Evolutionary conservation across 2,329 filamentous ascomycete species (phyloP).

Genomic region (Pseudophaeomoniella oleicola): DNA sequence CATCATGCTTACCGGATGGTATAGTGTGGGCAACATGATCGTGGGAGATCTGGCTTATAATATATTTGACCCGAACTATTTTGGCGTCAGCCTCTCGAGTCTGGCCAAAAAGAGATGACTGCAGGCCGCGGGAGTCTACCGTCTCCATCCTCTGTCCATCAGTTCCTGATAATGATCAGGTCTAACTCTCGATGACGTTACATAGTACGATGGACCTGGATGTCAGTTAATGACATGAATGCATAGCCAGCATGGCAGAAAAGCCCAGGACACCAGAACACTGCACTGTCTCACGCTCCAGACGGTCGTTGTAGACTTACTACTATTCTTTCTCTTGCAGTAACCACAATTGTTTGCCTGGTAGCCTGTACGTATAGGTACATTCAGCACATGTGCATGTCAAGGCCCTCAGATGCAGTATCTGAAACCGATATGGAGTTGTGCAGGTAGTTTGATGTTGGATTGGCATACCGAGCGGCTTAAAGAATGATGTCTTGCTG

Average conservation of each 20-base stretch:
- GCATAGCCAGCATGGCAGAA: background rate
- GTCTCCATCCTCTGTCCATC: conserved; percentile 33
- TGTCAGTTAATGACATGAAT: conserved; percentile 15
- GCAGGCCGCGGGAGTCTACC: conserved; percentile 16
- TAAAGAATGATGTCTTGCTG: conserved; percentile 25
- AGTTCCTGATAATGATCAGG: conserved; percentile 32
- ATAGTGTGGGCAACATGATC: conserved; percentile 82
- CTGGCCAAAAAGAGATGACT: conserved; percentile 1
- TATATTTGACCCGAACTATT: conserved; percentile 31
- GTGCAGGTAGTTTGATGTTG: too few relatives aligned
- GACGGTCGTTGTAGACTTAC: conserved; percentile 21
- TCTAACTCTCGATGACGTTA: conserved; percentile 26
- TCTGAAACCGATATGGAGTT: too few relatives aligned
- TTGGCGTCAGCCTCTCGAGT: conserved; percentile 1
- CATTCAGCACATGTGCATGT: too few relatives aligned
- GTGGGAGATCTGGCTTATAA: conserved; percentile 43
- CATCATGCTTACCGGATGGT: conserved; percentile 25
- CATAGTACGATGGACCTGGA: conserved; percentile 31
- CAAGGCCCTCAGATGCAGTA: too few relatives aligned
- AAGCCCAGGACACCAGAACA: too few relatives aligned
- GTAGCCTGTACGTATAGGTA: conserved; percentile 29
- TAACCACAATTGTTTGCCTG: conserved; percentile 33
- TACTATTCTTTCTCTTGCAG: conserved; percentile 29
- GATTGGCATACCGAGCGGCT: conserved; percentile 28
- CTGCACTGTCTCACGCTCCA: too few relatives aligned